These are phyloP conservation scores for Paraphoma chrysanthemicola DNA, from an alignment of 2,329 filamentous ascomycete genomes.

Conservation along the genomic window DNA sequence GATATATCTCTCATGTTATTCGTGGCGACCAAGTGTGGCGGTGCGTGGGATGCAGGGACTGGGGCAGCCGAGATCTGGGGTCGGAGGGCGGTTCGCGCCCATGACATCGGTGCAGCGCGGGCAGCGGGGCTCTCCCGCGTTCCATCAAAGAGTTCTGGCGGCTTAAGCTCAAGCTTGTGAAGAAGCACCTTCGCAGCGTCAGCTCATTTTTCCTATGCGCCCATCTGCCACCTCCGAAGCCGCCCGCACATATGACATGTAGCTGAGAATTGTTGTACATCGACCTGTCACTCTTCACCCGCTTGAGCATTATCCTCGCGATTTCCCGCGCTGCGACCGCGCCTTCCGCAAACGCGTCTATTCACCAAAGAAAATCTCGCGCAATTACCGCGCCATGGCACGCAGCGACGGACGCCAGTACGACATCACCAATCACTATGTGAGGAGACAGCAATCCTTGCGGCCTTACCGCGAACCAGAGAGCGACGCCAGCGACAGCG, in stretches of 20 bases:
- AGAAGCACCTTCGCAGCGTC: not conserved
- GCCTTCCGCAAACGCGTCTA: not conserved
- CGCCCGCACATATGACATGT: not conserved
- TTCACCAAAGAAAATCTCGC: not conserved
- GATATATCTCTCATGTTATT: not conserved
- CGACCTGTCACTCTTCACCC: not conserved
- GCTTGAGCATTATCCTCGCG: not conserved
- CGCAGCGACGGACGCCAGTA: constrained; percentile 2
- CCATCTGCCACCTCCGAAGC: too few relatives aligned
- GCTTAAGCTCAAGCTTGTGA: not conserved
- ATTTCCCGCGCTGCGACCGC: not conserved
- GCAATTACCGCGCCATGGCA: constrained; percentile 5
- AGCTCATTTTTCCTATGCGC: not conserved
- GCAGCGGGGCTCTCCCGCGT: not conserved
- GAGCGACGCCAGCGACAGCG: constrained; percentile 5
- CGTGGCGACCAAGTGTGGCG: not conserved
- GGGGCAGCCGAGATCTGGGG: not conserved
- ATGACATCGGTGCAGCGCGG: not conserved
- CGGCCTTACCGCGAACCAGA: constrained; percentile 10
- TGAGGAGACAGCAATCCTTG: constrained; percentile 1
- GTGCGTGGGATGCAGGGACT: not conserved
- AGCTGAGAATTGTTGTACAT: not conserved
- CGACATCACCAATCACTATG: not conserved
- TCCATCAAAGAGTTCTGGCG: not conserved
- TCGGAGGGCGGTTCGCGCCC: not conserved